Base-by-base conservation (phyloP, 345 rosid genomes). In the Citrus cavaleriei region DNA sequence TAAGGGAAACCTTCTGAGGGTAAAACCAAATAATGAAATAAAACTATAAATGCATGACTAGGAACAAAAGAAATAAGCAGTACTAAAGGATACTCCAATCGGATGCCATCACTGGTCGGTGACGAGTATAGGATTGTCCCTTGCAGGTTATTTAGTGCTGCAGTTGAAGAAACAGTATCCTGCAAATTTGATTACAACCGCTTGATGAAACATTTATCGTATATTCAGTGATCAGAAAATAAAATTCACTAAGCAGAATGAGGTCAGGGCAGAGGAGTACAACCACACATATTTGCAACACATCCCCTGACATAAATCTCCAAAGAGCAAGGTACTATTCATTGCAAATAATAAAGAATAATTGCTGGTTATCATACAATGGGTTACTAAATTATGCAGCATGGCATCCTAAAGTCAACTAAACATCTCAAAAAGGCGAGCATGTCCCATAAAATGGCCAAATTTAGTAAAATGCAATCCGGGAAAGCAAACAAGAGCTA, bases 91-190 rank as follows among this genome's bases (percentile, higher is more conserved):
- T 94, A 93, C 98, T 92, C 93, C 83, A 91, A 81, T 18, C 97
- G 91, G 81, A 95, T 85, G 81, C 93, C 94, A 46, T 89, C 95
- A 14, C 94, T 91, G 32, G 89, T 77, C n/a, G 86, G 84, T 24
- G 96, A 88, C 62, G 97, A 92, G 85, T 87, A 86, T 22, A 93
- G 92, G 67, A 90, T 61, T 42, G 93, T 85, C 74, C 99, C 97
- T 82, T 91, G 95, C 74, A 93, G 91, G 79, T 85, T 83, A 81
- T 85, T 90, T 72, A 92, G 79, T 32, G 97, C 93, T 68, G 80
- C 91, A n/a, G 93, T 87, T 77, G 99, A 95, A 79, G 90, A 86
- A 46, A 84, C 84, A 19, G 93, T 82, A 51, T 93, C 98, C 98
- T 95, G 90, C 65, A 76, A n/a, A 55, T 27, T 42, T 42, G 6